Percentiles rank a stretch among this genome's conserved stretches.
These are phyloP conservation scores for Arthrinium puccinioides DNA, from an alignment of 2,329 filamentous ascomycete species.

Conservation along the genomic window DNA sequence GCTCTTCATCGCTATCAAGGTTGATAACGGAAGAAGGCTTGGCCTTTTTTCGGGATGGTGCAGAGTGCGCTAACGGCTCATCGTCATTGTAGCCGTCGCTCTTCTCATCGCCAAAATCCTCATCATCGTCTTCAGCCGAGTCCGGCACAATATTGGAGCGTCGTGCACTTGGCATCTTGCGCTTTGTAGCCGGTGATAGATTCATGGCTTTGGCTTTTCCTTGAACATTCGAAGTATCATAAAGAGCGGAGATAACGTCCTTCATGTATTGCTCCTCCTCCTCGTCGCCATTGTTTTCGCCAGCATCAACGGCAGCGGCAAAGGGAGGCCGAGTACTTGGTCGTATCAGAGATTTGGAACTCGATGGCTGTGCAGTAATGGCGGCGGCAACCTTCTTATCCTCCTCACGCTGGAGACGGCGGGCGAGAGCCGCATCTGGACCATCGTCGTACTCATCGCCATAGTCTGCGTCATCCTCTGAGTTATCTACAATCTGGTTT, in stretches of 20 bases:
- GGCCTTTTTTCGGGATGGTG: slow-evolving; percentile 9
- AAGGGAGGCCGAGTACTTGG: slow-evolving; percentile 6
- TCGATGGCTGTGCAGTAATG: slow-evolving; percentile 4
- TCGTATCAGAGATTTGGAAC: slow-evolving; percentile 1
- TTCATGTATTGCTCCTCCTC: not conserved
- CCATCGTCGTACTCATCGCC: slow-evolving; percentile 5
- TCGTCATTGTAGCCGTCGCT: slow-evolving; percentile 10
- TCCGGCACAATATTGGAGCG: not conserved
- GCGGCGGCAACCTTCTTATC: slow-evolving; percentile 5
- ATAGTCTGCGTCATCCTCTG: slow-evolving; percentile 12
- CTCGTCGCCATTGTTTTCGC: slow-evolving; percentile 2
- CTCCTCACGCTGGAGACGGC: slow-evolving; percentile 18
- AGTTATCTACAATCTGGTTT: slow-evolving; percentile 18
- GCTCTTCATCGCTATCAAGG: slow-evolving; percentile 1
- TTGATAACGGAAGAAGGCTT: not conserved
- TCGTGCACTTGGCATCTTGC: slow-evolving; percentile 1
- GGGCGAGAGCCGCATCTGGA: slow-evolving; percentile 9
- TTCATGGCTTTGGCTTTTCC: slow-evolving; percentile 7
- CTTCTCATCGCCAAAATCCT: slow-evolving; percentile 4
- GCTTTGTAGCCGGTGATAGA: not conserved
- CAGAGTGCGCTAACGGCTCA: slow-evolving; percentile 5
- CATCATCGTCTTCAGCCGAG: slow-evolving; percentile 8
- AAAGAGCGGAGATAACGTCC: not conserved
- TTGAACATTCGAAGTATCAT: slow-evolving; percentile 4
- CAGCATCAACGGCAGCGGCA: not conserved